A percentile compares a stretch with the other conserved stretches of the same genome.
Conservation (phyloP, 1,284 basidiomycete species). For the Fistulina hepatica region DNA sequence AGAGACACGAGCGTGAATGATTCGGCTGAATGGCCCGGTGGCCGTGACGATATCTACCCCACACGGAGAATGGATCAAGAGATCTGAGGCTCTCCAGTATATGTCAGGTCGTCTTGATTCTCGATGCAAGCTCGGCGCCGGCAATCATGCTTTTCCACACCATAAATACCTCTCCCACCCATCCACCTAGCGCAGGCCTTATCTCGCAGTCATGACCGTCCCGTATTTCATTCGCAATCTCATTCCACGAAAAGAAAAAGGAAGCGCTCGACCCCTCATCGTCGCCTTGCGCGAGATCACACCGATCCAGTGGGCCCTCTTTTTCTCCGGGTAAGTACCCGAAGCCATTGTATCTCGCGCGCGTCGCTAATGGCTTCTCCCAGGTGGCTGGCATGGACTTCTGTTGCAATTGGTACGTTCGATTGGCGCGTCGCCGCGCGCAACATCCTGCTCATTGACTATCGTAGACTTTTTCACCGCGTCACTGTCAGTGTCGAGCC, state of each 20-base stretch:
- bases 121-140: no score
- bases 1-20: no score
- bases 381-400: constrained; percentile 73
- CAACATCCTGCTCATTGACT: not conserved
- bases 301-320: constrained; percentile 42
- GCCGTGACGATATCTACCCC: no score
- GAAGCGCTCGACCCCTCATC: constrained; percentile 24
- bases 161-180: no score
- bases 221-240: not conserved
- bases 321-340: constrained; percentile 44
- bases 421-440: not conserved
- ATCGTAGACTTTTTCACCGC: constrained; percentile 72
- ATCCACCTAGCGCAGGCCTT: no score
- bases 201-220: no score
- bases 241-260: not conserved
- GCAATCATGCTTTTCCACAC: no score
- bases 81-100: no score
- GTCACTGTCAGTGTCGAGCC: constrained; percentile 53
- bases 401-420: constrained; percentile 43
- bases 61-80: no score
- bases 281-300: constrained; percentile 30
- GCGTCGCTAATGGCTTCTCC: constrained; percentile 10
- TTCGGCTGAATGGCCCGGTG: no score
- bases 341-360: constrained; percentile 4
- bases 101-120: no score